Conservation (phyloP, 768 basidiomycete genomes). For the Tricholoma saponaceum region DNA sequence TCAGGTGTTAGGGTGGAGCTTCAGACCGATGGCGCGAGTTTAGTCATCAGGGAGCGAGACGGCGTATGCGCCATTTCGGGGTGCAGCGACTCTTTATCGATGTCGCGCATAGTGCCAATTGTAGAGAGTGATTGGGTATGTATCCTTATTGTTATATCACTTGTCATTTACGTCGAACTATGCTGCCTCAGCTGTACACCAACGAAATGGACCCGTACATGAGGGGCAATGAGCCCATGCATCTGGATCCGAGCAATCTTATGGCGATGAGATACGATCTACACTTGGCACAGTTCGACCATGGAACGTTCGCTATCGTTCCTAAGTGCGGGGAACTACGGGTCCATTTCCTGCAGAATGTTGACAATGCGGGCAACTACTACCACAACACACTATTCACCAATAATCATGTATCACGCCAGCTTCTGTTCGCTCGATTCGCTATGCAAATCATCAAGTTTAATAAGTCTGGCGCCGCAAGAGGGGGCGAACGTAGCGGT, state of each 20-base stretch:
- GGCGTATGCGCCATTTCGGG: background rate
- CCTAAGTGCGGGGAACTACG: background rate
- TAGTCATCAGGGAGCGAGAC: background rate
- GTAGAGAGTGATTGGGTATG: background rate
- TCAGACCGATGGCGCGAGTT: background rate
- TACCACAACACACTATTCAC: slow-evolving; percentile 1
- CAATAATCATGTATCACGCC: background rate
- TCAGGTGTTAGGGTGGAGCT: background rate
- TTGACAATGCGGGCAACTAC: background rate
- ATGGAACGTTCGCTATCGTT: background rate
- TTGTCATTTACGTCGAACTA: background rate
- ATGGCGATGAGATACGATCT: background rate
- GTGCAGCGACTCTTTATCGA: background rate
- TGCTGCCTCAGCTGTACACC: background rate
- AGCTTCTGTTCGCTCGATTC: background rate
- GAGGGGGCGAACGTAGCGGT: background rate
- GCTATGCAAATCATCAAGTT: background rate
- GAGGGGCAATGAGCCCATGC: background rate
- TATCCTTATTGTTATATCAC: background rate
- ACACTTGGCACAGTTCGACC: background rate
- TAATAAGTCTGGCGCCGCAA: background rate
- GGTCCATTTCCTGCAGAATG: slow-evolving; percentile 1
- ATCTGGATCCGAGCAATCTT: background rate
- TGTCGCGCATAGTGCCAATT: background rate
- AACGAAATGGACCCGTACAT: background rate